Conservation (phyloP, 768 basidiomycete species). For the Macrolepiota dolichaula region DNA sequence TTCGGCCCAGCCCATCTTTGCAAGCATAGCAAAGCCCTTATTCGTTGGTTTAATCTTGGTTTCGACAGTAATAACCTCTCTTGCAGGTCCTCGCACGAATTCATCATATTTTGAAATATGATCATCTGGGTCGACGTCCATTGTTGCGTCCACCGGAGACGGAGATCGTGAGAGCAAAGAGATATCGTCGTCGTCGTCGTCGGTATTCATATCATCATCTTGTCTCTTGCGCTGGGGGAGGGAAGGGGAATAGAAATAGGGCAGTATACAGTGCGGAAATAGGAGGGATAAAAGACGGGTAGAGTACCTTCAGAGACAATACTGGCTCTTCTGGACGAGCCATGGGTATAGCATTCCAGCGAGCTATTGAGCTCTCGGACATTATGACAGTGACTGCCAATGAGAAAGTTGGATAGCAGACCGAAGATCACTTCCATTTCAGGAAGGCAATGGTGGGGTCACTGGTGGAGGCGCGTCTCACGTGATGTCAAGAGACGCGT, state of each 20-base stretch:
- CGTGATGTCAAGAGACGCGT: slow-evolving; percentile 25
- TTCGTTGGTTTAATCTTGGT: slow-evolving; percentile 78
- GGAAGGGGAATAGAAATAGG: slow-evolving; percentile 44
- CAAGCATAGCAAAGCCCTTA: slow-evolving; percentile 77
- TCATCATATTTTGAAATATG: slow-evolving; percentile 63
- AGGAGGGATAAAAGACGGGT: slow-evolving; percentile 40
- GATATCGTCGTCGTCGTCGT: slow-evolving; percentile 66
- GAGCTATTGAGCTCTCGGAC: slow-evolving; percentile 62
- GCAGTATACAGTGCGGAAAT: slow-evolving; percentile 45
- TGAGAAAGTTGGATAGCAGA: neutral
- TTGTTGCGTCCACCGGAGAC: slow-evolving; percentile 53
- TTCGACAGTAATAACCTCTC: slow-evolving; percentile 75
- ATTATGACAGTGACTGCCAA: slow-evolving; percentile 30
- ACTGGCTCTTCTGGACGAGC: slow-evolving; percentile 26
- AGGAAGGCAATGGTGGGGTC: neutral
- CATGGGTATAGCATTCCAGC: slow-evolving; percentile 70
- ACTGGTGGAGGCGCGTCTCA: slow-evolving; percentile 12
- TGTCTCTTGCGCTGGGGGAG: slow-evolving; percentile 61
- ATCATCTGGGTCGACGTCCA: slow-evolving; percentile 44
- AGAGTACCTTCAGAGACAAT: slow-evolving; percentile 65
- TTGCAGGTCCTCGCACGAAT: slow-evolving; percentile 44
- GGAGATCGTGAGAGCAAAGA: slow-evolving; percentile 75
- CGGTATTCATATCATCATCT: slow-evolving; percentile 44
- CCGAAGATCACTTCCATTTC: neutral
- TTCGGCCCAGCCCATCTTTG: slow-evolving; percentile 81